phyloP scores from a whole-genome alignment of 305 asterid genomes.

The Petunia hybrid region DNA sequence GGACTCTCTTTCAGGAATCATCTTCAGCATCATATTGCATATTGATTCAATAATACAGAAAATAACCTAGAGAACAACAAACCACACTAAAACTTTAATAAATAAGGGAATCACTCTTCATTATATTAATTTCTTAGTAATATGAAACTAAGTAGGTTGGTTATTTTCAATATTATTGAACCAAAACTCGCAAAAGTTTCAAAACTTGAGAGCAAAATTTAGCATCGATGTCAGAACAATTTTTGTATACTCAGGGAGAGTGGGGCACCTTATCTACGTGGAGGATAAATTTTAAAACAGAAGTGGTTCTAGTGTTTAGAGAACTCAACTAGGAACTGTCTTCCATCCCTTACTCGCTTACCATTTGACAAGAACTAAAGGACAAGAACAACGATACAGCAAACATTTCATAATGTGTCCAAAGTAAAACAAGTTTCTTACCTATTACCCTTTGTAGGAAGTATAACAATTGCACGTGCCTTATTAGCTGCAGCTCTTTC shows the following conservation, averaged over 20 bases:
- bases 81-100: background rate
- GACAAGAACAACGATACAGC: background rate
- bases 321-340: conserved; percentile 2
- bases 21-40: conserved; percentile 1
- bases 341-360: background rate
- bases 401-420: background rate
- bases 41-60: conserved; percentile 23
- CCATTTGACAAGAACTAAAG: conserved; percentile 26
- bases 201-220: background rate
- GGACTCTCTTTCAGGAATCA: background rate
- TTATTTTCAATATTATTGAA: conserved; percentile 24
- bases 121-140: background rate
- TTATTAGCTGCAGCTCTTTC: conserved; percentile 97
- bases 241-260: background rate
- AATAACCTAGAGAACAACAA: conserved; percentile 5
- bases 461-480: conserved; percentile 93
- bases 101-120: background rate
- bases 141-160: background rate
- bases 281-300: background rate
- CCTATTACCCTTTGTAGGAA: conserved; percentile 90
- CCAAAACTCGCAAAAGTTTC: conserved; percentile 6
- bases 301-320: conserved; percentile 9
- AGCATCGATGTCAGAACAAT: conserved; percentile 7
- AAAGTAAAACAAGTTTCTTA: conserved; percentile 39
- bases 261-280: background rate